These are phyloP conservation scores for Parietichytrium sp. DNA, from an alignment of 108 stramenopile species.

Conservation along the genomic window DNA sequence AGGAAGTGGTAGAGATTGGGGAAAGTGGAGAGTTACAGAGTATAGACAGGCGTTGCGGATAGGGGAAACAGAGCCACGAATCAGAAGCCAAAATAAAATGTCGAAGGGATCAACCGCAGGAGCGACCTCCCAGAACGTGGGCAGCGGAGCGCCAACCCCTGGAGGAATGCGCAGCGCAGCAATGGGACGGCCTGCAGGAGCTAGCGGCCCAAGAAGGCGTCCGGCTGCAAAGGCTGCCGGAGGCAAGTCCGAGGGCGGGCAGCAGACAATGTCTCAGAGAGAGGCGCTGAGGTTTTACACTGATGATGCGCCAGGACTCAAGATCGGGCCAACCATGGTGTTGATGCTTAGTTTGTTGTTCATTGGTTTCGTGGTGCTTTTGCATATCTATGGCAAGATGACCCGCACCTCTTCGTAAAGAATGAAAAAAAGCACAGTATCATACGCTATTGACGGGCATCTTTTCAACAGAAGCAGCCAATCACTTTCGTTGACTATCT, in stretches of 20 bases:
- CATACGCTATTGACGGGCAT: too few relatives aligned
- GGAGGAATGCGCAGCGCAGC: slow-evolving; percentile 10
- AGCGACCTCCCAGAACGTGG: too few relatives aligned
- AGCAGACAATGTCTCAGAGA: slow-evolving; percentile 11
- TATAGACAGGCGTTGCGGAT: too few relatives aligned
- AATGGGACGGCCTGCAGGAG: slow-evolving; percentile 1
- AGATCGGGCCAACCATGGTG: slow-evolving; percentile 85
- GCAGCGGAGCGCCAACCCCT: background rate
- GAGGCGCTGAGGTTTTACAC: slow-evolving; percentile 78
- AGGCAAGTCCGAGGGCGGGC: background rate
- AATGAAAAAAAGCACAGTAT: too few relatives aligned
- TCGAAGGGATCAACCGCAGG: too few relatives aligned
- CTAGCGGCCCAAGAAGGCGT: background rate
- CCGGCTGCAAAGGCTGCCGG: background rate
- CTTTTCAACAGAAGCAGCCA: too few relatives aligned
- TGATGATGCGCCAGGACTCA: slow-evolving; percentile 86
- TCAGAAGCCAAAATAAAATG: too few relatives aligned
- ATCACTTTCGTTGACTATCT: too few relatives aligned
- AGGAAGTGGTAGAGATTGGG: too few relatives aligned
- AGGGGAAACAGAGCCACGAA: too few relatives aligned
- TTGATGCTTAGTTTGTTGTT: slow-evolving; percentile 77
- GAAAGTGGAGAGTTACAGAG: too few relatives aligned
- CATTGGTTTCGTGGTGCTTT: slow-evolving; percentile 82
- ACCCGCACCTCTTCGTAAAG: slow-evolving; percentile 34
- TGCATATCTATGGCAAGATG: slow-evolving; percentile 89